Evolutionary conservation across 345 rosid species (phyloP), one percentile per base, ranked within the genome.

Genomic region (Populus euphratica): DNA sequence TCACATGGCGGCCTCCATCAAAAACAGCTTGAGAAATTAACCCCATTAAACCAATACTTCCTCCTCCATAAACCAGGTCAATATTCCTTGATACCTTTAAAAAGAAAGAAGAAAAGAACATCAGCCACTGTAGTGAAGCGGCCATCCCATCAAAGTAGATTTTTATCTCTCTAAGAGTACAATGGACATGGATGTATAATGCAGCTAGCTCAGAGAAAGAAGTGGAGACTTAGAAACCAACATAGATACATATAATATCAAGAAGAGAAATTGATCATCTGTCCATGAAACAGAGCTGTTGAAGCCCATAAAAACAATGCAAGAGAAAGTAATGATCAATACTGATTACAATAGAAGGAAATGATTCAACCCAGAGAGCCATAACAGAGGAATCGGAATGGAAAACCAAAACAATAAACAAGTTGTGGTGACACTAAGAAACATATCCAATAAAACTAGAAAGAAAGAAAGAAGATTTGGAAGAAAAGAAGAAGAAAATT

Each of bases 51-150:
- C 98, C 98, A 65, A 92, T 81, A 83, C 98, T 92, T 18, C 98
- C 98, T 84, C 98, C 98, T 70, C 98, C 98, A 83, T 94, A 94
- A 72, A 94, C 97, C 69, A 94, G 92, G 81, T 93, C 97, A 73
- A 94, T 91, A 63, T 90, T 90, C 79, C 93, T 94, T 35, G 92
- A 76, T 8, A 94, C 98, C 98, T 94, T 12, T n/a, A 27, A 7
- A 11, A 9, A 8, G 14, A 71, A 52, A 54, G 2, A 36, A n/a
- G 6, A 23, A 50, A 35, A 44, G 6, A 18, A 11, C 14, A 43
- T 43, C 47, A 43, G 12, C 47, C 47, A 41, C 13, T 41, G 47
- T 10, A 41, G 47, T 41, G 47, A 41, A 41, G 47, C 12, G 0
- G 47, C 47, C 39, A 38, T 36, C 39, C 39, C 39, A 38, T 38